A percentile compares a stretch with the other conserved stretches of the same genome.
phyloP scores from a whole-genome alignment of 2,329 filamentous ascomycete genomes.

The Sclerotiophoma versabilis region DNA sequence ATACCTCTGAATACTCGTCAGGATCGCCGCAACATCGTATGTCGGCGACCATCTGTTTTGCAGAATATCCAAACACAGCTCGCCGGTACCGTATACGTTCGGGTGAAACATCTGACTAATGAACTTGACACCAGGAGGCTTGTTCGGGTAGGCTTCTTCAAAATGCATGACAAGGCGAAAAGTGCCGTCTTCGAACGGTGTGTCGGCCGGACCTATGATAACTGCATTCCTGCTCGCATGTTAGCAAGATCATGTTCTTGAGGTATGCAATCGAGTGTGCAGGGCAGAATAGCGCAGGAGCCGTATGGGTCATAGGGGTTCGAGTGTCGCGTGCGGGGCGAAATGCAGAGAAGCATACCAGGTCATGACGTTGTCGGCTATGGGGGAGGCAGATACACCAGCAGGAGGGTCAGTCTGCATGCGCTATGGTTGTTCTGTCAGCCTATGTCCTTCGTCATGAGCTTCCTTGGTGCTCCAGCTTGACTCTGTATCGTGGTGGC shows the following conservation, averaged over 20 bases:
- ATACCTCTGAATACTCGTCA: constrained; percentile 97
- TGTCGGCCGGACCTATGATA: constrained; percentile 96
- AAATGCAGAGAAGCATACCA: constrained; percentile 65
- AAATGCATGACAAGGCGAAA: constrained; percentile 99
- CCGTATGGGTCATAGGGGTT: background rate
- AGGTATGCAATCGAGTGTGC: background rate
- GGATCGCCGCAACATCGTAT: constrained; percentile 94
- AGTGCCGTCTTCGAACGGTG: constrained; percentile 96
- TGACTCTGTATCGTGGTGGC: constrained; percentile 39
- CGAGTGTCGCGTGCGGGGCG: constrained; percentile 39
- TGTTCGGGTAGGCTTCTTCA: constrained; percentile 98
- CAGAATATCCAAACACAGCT: constrained; percentile 94
- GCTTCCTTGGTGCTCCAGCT: background rate
- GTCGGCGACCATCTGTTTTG: constrained; percentile 99
- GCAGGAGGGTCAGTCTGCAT: constrained; percentile 99
- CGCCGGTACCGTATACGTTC: constrained; percentile 96
- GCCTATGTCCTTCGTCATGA: constrained; percentile 1
- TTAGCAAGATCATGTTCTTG: constrained; percentile 31
- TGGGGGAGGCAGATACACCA: constrained; percentile 93
- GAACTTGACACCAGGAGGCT: constrained; percentile 96
- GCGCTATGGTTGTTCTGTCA: constrained; percentile 64
- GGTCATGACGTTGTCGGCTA: constrained; percentile 97
- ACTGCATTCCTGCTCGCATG: constrained; percentile 81
- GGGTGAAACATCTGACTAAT: constrained; percentile 99
- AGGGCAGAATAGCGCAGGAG: background rate